phyloP scores from a whole-genome alignment of 2,329 filamentous ascomycete species.

The Ceratocystiopsis minuta region DNA sequence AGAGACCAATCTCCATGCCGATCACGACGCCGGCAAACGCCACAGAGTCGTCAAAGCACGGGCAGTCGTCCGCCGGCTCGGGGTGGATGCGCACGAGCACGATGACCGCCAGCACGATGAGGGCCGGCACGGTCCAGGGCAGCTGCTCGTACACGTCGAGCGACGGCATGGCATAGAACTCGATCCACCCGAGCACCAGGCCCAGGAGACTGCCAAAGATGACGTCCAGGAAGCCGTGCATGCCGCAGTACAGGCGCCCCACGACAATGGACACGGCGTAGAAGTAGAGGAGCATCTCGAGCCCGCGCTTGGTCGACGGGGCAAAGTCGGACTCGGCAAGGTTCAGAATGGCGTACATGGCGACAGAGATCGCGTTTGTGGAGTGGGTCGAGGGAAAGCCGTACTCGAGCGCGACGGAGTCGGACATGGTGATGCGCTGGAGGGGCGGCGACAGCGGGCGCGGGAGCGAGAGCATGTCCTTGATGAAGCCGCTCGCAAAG shows the following conservation, averaged over 20 bases:
- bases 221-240: slow-evolving; percentile 95
- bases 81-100: slow-evolving; percentile 76
- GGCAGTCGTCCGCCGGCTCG: slow-evolving; percentile 90
- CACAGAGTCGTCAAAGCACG: slow-evolving; percentile 91
- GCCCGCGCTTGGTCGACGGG: slow-evolving; percentile 35
- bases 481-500: slow-evolving; percentile 81
- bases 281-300: slow-evolving; percentile 58
- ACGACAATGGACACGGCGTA: slow-evolving; percentile 82
- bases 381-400: slow-evolving; percentile 95
- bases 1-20: slow-evolving; percentile 64
- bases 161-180: slow-evolving; percentile 39
- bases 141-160: slow-evolving; percentile 53
- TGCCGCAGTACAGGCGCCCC: slow-evolving; percentile 87
- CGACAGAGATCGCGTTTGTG: slow-evolving; percentile 89
- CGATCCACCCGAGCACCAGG: slow-evolving; percentile 39
- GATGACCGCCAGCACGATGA: slow-evolving; percentile 49
- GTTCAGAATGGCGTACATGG: slow-evolving; percentile 55
- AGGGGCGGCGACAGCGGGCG: slow-evolving; percentile 82
- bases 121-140: slow-evolving; percentile 43
- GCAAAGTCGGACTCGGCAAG: slow-evolving; percentile 48
- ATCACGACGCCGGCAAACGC: slow-evolving; percentile 83
- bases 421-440: slow-evolving; percentile 92
- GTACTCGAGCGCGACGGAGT: slow-evolving; percentile 85
- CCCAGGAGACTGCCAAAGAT: slow-evolving; percentile 64
- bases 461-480: slow-evolving; percentile 84